phyloP scores from a whole-genome alignment of 2,329 filamentous ascomycete species.

The Didymella exigua region DNA sequence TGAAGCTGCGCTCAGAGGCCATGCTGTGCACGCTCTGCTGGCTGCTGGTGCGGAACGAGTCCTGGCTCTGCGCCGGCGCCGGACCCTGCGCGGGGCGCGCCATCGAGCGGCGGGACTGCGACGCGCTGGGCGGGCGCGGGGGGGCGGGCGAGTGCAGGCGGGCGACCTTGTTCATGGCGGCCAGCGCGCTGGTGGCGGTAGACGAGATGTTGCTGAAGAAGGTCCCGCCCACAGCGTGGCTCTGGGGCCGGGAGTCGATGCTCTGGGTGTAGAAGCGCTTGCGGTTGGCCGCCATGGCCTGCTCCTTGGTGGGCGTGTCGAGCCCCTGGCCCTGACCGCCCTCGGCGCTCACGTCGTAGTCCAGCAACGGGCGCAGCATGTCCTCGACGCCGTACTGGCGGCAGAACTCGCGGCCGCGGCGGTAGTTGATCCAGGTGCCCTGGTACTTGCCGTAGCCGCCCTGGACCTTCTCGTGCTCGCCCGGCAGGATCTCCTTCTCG shows the following conservation, averaged over 20 bases:
- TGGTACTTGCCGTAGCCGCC: conserved; percentile 99
- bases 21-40: conserved; percentile 78
- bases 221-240: conserved; percentile 72
- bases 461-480: conserved; percentile 97
- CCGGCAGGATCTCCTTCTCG: conserved; percentile 95
- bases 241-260: conserved; percentile 70
- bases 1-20: conserved; percentile 75
- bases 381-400: conserved; percentile 79
- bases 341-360: conserved; percentile 80
- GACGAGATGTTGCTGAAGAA: conserved; percentile 98
- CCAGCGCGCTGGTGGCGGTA: conserved; percentile 89
- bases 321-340: conserved; percentile 76
- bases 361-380: conserved; percentile 72
- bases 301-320: conserved; percentile 97
- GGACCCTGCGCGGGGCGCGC: conserved; percentile 60
- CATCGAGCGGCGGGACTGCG: conserved; percentile 70
- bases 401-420: conserved; percentile 90
- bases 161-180: conserved; percentile 90
- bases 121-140: conserved; percentile 66
- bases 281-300: conserved; percentile 90
- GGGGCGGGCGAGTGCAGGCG: conserved; percentile 82
- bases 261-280: conserved; percentile 87
- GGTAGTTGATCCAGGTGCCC: conserved; percentile 97
- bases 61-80: conserved; percentile 67
- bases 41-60: conserved; percentile 71